Percentiles rank a stretch among this genome's conserved stretches.
Evolutionary conservation across 164 flowering plant genomes (phyloP).

Genomic region (Vitis rupestris): DNA sequence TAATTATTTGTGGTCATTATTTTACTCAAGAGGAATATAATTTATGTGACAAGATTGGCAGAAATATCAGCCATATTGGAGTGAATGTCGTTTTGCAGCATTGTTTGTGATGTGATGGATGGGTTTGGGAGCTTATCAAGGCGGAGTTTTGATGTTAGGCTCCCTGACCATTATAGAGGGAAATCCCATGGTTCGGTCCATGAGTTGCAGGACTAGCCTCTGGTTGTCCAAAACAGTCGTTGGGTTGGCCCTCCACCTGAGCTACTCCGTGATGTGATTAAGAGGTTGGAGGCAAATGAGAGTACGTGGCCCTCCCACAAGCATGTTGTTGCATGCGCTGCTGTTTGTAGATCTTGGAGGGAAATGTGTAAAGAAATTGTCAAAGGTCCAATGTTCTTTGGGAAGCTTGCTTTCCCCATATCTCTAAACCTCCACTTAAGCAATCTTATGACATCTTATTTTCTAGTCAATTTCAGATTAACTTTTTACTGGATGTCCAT

Average conservation of each 20-base stretch:
- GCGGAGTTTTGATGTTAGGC: constrained; percentile 77
- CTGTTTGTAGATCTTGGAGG: constrained; percentile 90
- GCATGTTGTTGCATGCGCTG: constrained; percentile 89
- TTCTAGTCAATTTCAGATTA: too few relatives aligned
- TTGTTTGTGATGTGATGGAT: constrained; percentile 81
- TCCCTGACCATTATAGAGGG: constrained; percentile 49
- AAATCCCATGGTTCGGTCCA: constrained; percentile 70
- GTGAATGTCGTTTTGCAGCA: constrained; percentile 87
- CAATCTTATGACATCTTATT: too few relatives aligned
- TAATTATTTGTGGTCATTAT: background rate
- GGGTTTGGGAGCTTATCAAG: constrained; percentile 84
- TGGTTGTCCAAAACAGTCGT: constrained; percentile 55
- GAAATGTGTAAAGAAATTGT: constrained; percentile 90
- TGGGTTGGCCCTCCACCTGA: constrained; percentile 90
- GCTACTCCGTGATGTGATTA: constrained; percentile 76
- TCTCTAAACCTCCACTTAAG: constrained; percentile 43
- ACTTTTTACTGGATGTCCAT: too few relatives aligned
- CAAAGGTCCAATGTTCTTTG: constrained; percentile 66
- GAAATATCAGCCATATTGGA: constrained; percentile 4
- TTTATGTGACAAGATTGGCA: constrained; percentile 20
- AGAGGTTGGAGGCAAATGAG: constrained; percentile 88
- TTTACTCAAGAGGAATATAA: constrained; percentile 5
- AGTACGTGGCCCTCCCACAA: constrained; percentile 85
- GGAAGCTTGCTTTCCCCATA: constrained; percentile 86
- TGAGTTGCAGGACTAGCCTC: constrained; percentile 55